Percentiles rank a stretch among this genome's conserved stretches.
These are phyloP conservation scores for Volvox carteri DNA, from an alignment of 163 green algal genomes.

Conservation along the genomic window DNA sequence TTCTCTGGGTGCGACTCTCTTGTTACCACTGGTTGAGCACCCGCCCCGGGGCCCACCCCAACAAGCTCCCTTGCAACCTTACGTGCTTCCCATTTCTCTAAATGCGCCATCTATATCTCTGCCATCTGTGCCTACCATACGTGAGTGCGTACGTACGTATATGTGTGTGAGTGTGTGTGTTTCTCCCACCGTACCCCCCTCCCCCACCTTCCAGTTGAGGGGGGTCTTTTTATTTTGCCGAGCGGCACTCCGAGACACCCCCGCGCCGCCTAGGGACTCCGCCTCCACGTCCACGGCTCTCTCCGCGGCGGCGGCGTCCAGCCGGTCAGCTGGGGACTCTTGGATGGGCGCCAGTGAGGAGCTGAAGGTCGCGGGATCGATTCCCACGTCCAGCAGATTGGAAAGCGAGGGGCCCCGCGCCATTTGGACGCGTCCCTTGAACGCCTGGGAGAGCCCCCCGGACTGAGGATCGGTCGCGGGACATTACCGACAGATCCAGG, in stretches of 20 bases:
- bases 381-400: slow-evolving; percentile 86
- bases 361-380: slow-evolving; percentile 31
- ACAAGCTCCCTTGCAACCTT: too few relatives aligned
- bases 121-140: too few relatives aligned
- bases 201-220: slow-evolving; percentile 47
- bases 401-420: slow-evolving; percentile 81
- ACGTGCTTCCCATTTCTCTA: too few relatives aligned
- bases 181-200: too few relatives aligned
- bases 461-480: too few relatives aligned
- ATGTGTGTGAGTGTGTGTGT: too few relatives aligned
- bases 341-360: slow-evolving; percentile 19
- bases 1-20: too few relatives aligned
- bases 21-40: too few relatives aligned
- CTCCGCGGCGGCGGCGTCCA: not conserved
- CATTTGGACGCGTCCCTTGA: slow-evolving; percentile 58
- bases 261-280: slow-evolving; percentile 16
- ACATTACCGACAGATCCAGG: too few relatives aligned
- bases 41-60: too few relatives aligned
- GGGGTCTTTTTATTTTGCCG: slow-evolving; percentile 28
- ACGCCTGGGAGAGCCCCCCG: slow-evolving; percentile 69
- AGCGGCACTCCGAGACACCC: not conserved
- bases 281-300: not conserved
- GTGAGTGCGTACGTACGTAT: too few relatives aligned
- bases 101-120: too few relatives aligned
- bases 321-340: slow-evolving; percentile 6